These are phyloP conservation scores for Aspergillus brunneoviolaceus DNA, from an alignment of 2,329 filamentous ascomycete genomes.

Conservation along the genomic window DNA sequence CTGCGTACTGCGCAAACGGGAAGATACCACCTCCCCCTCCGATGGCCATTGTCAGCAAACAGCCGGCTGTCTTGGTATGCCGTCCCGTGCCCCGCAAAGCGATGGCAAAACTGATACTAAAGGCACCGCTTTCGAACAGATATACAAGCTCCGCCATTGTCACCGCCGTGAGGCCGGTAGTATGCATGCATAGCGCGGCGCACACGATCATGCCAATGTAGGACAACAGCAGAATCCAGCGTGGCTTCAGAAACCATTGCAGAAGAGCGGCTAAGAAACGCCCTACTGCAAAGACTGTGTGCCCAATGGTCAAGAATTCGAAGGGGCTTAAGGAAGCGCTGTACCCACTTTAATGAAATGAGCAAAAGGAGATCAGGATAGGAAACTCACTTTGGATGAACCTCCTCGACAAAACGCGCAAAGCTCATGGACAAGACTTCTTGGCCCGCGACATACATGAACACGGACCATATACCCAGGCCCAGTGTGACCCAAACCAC, in stretches of 20 bases:
- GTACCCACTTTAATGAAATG: background rate
- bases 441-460: conserved; percentile 62
- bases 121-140: conserved; percentile 62
- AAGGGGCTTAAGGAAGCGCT: conserved; percentile 31
- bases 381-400: conserved; percentile 33
- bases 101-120: conserved; percentile 60
- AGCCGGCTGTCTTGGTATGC: conserved; percentile 58
- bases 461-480: conserved; percentile 55
- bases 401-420: conserved; percentile 42
- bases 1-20: conserved; percentile 55
- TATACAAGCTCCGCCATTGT: conserved; percentile 54
- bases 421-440: conserved; percentile 56
- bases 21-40: conserved; percentile 55
- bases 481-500: conserved; percentile 58
- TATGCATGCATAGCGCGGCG: conserved; percentile 52
- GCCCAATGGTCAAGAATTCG: conserved; percentile 54
- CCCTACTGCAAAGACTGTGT: conserved; percentile 58
- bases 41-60: conserved; percentile 55
- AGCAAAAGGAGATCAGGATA: conserved; percentile 8
- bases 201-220: conserved; percentile 56
- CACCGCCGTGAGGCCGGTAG: conserved; percentile 45
- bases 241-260: conserved; percentile 57
- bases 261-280: conserved; percentile 57
- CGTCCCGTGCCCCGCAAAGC: conserved; percentile 57
- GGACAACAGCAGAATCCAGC: conserved; percentile 56